Percentiles rank a stretch among this genome's conserved stretches.
These are phyloP conservation scores for Tarenaya hassleriana DNA, from an alignment of 345 rosid species.

Conservation along the genomic window DNA sequence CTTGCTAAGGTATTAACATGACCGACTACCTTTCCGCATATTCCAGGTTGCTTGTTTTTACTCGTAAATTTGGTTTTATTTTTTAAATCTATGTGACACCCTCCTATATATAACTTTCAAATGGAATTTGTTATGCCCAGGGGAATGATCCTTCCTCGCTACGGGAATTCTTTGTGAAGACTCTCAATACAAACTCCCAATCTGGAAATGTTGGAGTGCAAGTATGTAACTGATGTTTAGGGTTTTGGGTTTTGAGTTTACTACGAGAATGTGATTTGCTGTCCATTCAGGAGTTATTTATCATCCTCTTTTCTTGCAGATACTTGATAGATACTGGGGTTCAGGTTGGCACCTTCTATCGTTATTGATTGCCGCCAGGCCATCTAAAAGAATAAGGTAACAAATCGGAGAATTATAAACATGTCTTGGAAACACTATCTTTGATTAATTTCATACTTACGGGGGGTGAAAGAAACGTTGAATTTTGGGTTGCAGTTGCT, in stretches of 20 bases:
- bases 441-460: not conserved
- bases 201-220: constrained; percentile 77
- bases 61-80: not conserved
- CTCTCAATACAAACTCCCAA: constrained; percentile 51
- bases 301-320: constrained; percentile 38
- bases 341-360: constrained; percentile 95
- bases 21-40: too few species aligned
- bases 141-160: constrained; percentile 88
- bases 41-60: not conserved
- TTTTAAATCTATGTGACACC: not conserved
- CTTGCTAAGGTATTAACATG: constrained; percentile 55
- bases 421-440: too few species aligned
- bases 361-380: constrained; percentile 64
- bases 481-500: constrained; percentile 46
- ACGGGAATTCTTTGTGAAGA: constrained; percentile 72
- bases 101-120: not conserved
- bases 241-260: too few species aligned
- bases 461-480: not conserved
- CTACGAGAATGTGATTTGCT: too few species aligned
- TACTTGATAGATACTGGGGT: constrained; percentile 93
- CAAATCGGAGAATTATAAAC: not conserved
- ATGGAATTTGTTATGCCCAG: constrained; percentile 33
- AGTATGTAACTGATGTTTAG: constrained; percentile 44
- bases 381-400: constrained; percentile 79
- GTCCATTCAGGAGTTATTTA: constrained; percentile 10